Evolutionary conservation across 106 monocot species (phyloP), one percentile per base, ranked within the genome.

Genomic region (Xerophyta viscosa): DNA sequence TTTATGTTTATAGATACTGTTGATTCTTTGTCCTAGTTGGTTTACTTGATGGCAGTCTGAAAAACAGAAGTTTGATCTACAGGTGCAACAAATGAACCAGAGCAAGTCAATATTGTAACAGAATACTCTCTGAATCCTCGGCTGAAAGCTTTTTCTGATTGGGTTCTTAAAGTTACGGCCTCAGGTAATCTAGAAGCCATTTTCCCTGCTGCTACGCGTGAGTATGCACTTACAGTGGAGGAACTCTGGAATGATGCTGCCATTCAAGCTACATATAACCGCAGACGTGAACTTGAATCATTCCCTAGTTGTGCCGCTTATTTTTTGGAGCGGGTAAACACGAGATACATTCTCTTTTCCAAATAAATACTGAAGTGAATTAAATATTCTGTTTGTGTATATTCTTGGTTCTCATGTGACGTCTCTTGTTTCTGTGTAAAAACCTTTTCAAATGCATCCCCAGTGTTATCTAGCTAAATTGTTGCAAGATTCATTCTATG

Each of bases 201-300:
- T 64, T 92, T 87, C 41, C 87, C 86, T 43, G 83, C 92, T 56
- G 72, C 82, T 55, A 77, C 83, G 27, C 82, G 83, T 52, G 87
- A 80, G 60, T 80, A 92, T 76, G 79, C 92, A 33, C 83, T 82
- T 3, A 18, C 50, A 27, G 87, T 87, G 27, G 83, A 83, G 74
- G 87, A 93, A 52, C 50, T 93, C 41, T 93, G 92, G 92, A 80
- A 83, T 55, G 76, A 83, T 70, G 22, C 77, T 61, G 87, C 80
- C 43, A 84, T 93, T 63, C 92, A 87, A 72, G 77, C 73, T 23
- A 80, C 92, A 59, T 93, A 77, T 61, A 66, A 27, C 3, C 52
- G 87, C 26, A 80, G 68, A 66, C 74, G 43, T 50, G 87, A 93
- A 57, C 37, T 93, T 30, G 61, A 51, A 29, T 54, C 48, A 14